Evolutionary conservation across 1,284 basidiomycete genomes (phyloP).

Genomic region (Porogramme epimiltina): DNA sequence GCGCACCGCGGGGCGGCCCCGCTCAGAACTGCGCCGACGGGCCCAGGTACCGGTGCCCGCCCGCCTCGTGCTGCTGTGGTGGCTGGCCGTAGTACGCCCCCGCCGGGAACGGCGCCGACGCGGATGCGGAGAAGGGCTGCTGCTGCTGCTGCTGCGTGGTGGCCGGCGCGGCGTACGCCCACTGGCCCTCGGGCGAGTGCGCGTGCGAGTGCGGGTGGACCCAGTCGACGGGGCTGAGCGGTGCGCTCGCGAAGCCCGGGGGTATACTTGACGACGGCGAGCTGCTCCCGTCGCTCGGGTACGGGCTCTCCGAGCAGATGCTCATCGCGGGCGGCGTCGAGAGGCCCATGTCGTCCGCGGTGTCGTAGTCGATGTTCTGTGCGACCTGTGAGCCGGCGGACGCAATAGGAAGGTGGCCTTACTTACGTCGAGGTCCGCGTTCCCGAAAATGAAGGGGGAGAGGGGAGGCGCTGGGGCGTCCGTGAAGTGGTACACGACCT

Average conservation of each 20-base stretch:
- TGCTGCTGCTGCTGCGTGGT: not conserved
- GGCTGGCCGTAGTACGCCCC: not conserved
- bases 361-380: slow-evolving; percentile 13
- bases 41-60: no score
- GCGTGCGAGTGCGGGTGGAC: not conserved
- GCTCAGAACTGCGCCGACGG: no score
- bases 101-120: not conserved
- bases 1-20: no score
- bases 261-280: slow-evolving; percentile 15
- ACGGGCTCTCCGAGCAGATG: slow-evolving; percentile 19
- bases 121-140: not conserved
- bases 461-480: slow-evolving; percentile 12
- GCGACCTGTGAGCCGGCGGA: not conserved
- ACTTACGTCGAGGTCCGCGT: slow-evolving; percentile 14
- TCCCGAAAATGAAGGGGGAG: slow-evolving; percentile 16
- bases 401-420: not conserved
- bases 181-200: not conserved
- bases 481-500: slow-evolving; percentile 21
- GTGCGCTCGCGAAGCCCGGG: slow-evolving; percentile 16
- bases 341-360: slow-evolving; percentile 11
- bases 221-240: slow-evolving; percentile 20
- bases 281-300: slow-evolving; percentile 18
- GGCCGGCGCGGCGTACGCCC: not conserved
- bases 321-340: slow-evolving; percentile 10
- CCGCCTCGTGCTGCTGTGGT: no score